phyloP scores from a whole-genome alignment of 2,329 filamentous ascomycete genomes.

The Cordyceps cicadae region DNA sequence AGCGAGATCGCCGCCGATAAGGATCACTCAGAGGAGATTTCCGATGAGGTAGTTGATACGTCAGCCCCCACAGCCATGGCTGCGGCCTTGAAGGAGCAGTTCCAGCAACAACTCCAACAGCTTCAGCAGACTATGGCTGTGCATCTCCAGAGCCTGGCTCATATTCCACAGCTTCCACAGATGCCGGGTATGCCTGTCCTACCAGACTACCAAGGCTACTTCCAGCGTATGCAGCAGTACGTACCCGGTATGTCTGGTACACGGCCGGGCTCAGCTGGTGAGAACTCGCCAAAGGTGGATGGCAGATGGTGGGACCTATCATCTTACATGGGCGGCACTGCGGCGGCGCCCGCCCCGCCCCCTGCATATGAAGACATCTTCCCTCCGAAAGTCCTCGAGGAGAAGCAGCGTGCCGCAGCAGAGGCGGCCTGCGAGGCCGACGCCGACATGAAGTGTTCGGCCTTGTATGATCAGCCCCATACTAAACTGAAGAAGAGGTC shows the following conservation, averaged over 20 bases:
- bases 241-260: slow-evolving; percentile 55
- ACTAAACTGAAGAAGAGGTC: slow-evolving; percentile 16
- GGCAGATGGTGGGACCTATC: slow-evolving; percentile 62
- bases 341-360: slow-evolving; percentile 47
- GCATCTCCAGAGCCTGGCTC: slow-evolving; percentile 50
- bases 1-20: slow-evolving; percentile 21
- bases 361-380: slow-evolving; percentile 76
- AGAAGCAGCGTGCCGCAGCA: slow-evolving; percentile 50
- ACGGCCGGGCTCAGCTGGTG: slow-evolving; percentile 39
- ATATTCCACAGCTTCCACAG: slow-evolving; percentile 54
- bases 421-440: slow-evolving; percentile 50
- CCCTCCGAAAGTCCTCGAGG: slow-evolving; percentile 46
- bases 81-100: slow-evolving; percentile 63
- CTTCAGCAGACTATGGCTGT: slow-evolving; percentile 64
- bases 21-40: slow-evolving; percentile 33
- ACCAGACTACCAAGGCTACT: slow-evolving; percentile 64
- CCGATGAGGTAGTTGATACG: slow-evolving; percentile 24
- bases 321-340: slow-evolving; percentile 39
- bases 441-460: slow-evolving; percentile 49
- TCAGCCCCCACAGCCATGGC: slow-evolving; percentile 54
- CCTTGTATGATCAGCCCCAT: slow-evolving; percentile 39
- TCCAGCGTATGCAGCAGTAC: slow-evolving; percentile 59
- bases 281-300: slow-evolving; percentile 36
- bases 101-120: slow-evolving; percentile 66
- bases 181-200: slow-evolving; percentile 54